Base-by-base conservation (phyloP, 73 alveolate species). In the Blepharisma japonicum region DNA sequence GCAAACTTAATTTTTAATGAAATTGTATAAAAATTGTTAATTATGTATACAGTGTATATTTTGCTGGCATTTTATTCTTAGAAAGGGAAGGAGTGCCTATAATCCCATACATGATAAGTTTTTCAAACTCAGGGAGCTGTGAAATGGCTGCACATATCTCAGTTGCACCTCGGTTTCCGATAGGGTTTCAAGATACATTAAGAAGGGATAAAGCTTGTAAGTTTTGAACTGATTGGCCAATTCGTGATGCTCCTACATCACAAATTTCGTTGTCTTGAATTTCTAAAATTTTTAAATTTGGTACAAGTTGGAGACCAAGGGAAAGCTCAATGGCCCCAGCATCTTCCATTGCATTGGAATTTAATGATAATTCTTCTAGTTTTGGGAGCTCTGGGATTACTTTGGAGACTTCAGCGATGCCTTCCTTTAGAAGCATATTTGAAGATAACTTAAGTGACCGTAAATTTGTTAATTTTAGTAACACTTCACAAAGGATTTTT, bases 181-280 rank as follows among this genome's bases (percentile, higher is more conserved):
- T 32, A 32, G 42, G 42, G 42, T 32, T 32, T 32, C 42, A 32
- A 3, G 42, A 32, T 32, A 3, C 42, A 32, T 32, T 32, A 32
- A 32, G 42, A 32, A 32, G 42, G 42, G 42, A 32, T 32, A 32
- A 32, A 32, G 42, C 42, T 32, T 32, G 42, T 3, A 32, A 32
- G 3, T 32, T 32, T 32, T 32, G 42, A 32, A 32, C 5, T 32
- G 42, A 32, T 32, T 32, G 42, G 3, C 42, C 42, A 32, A 32
- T 32, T 32, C 42, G 42, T 32, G 42, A 32, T 20, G 74, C 74
- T 39, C 74, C 74, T 14, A 61, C 23, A 61, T 61, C 23, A 8
- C 74, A n/a, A 1, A 61, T 61, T 20, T 39, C 47, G 23, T 61
- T 61, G 46, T 61, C 74, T 25, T 61, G 74, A 18, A 25, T 14